Evolutionary conservation across 2,329 filamentous ascomycete species (phyloP).

Genomic region (Raffaelea albimanens): DNA sequence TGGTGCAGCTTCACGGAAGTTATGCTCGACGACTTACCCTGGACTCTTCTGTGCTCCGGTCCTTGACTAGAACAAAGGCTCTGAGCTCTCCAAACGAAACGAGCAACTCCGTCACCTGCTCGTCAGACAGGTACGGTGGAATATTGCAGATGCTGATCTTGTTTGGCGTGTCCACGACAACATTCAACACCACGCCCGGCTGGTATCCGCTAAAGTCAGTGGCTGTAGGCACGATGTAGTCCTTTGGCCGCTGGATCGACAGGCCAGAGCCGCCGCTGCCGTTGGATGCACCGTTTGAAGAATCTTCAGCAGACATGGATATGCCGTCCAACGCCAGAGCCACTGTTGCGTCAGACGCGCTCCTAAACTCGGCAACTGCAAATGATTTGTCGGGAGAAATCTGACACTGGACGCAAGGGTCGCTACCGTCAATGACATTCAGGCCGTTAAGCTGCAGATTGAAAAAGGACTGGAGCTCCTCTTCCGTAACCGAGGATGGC

Average conservation of each 20-base stretch:
- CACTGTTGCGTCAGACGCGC: slow-evolving; percentile 77
- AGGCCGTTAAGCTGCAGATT: slow-evolving; percentile 95
- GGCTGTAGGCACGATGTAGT: slow-evolving; percentile 86
- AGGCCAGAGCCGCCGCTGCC: slow-evolving; percentile 46
- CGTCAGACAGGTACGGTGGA: slow-evolving; percentile 76
- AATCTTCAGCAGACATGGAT: slow-evolving; percentile 68
- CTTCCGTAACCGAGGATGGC: slow-evolving; percentile 62
- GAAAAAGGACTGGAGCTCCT: slow-evolving; percentile 74
- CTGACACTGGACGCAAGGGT: slow-evolving; percentile 79
- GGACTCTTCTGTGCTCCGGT: slow-evolving; percentile 75
- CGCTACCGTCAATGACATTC: slow-evolving; percentile 74
- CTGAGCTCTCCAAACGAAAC: slow-evolving; percentile 89
- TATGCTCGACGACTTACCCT: slow-evolving; percentile 49
- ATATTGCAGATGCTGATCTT: slow-evolving; percentile 93
- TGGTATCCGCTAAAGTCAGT: slow-evolving; percentile 65
- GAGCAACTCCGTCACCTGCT: slow-evolving; percentile 84
- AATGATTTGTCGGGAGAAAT: slow-evolving; percentile 71
- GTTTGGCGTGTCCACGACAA: slow-evolving; percentile 85
- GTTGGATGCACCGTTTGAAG: slow-evolving; percentile 41
- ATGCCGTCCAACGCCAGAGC: slow-evolving; percentile 86
- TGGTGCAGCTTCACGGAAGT: neutral
- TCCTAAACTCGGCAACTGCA: slow-evolving; percentile 85
- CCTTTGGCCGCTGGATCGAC: slow-evolving; percentile 78
- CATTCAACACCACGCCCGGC: slow-evolving; percentile 65
- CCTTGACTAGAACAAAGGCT: slow-evolving; percentile 83